Base-by-base conservation (phyloP, 78 protist genomes). In the Dictyostelium brefeldianum region DNA sequence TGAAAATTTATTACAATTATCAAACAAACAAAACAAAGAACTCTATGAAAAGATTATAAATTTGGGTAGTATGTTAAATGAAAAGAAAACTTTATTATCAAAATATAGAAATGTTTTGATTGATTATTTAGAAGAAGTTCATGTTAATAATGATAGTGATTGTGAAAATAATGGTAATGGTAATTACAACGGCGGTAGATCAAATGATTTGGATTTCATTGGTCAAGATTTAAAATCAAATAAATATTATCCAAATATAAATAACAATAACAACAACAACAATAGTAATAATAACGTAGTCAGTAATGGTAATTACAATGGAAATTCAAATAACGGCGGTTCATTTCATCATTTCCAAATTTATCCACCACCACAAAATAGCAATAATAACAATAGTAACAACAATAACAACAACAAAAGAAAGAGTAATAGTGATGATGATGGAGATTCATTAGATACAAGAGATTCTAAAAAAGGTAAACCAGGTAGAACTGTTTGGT, bases 201-300 rank as follows among this genome's bases (percentile, higher is more conserved):
- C 27, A 62, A 62, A 62, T 36, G 70, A 62, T 25, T 62, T 62
- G 3, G 70, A 62, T 25, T 36, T 36, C 43, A 36, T 62, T 25
- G 70, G 70, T n/a, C n/a, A 62, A 25, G 70, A 62, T 62, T 62
- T 62, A 62, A 62, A 62, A 62, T 62, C 70, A 25, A 67, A 67
- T 67, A 11, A 62, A 10, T 62, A 62, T 62, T n/a, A 25, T 62
- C n/a, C 7, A n/a, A 25, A 25, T 1, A 59, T n/a, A 4, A 22
- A 59, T 8, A 25, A 3, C 7, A 59, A 59, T 8, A 59, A 59
- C n/a, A 59, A 62, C 11, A 62, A 22, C 4, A 31, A 65, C 14
- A 29, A 27, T 11, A 29, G 27, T 25, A 27, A 64, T 64, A 64
- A 29, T 15, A 67, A 25, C 0, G 25, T 22, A 62, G 10, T 7